Evolutionary conservation across 257 asterid genomes (phyloP).

Genomic region (Solanum neorickii): DNA sequence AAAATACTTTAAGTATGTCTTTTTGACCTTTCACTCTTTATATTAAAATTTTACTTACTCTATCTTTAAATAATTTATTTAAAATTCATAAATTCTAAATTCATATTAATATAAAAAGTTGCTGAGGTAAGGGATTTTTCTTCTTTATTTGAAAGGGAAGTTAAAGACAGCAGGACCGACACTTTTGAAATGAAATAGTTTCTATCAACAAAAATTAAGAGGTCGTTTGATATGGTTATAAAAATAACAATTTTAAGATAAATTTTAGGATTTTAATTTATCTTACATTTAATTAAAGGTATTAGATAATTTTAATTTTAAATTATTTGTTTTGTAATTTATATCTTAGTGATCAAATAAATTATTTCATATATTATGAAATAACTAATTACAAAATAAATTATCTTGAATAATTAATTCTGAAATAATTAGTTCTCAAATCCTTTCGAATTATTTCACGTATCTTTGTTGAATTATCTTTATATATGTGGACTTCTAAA

Average conservation of each 20-base stretch:
- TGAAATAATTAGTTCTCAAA: too few relatives aligned
- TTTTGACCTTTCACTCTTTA: neutral
- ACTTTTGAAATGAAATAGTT: neutral
- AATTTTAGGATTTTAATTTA: too few relatives aligned
- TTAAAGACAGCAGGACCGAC: neutral
- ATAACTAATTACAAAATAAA: too few relatives aligned
- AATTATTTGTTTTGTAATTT: too few relatives aligned
- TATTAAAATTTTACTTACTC: neutral
- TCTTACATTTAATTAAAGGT: rapidly evolving
- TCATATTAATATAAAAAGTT: too few relatives aligned
- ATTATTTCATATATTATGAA: too few relatives aligned
- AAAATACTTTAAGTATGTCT: too few relatives aligned
- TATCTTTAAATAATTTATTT: neutral
- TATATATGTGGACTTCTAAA: neutral
- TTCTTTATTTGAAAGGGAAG: too few relatives aligned
- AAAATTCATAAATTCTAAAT: neutral
- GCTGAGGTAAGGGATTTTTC: neutral
- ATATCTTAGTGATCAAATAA: rapidly evolving
- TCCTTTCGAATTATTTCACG: neutral
- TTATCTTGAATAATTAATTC: too few relatives aligned
- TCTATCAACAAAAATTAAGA: too few relatives aligned
- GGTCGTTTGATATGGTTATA: neutral
- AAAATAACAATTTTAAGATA: too few relatives aligned
- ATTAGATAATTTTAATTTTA: too few relatives aligned
- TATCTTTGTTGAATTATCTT: neutral